phyloP scores from a whole-genome alignment of 306 rosid species.

The Nissolia schottii region DNA sequence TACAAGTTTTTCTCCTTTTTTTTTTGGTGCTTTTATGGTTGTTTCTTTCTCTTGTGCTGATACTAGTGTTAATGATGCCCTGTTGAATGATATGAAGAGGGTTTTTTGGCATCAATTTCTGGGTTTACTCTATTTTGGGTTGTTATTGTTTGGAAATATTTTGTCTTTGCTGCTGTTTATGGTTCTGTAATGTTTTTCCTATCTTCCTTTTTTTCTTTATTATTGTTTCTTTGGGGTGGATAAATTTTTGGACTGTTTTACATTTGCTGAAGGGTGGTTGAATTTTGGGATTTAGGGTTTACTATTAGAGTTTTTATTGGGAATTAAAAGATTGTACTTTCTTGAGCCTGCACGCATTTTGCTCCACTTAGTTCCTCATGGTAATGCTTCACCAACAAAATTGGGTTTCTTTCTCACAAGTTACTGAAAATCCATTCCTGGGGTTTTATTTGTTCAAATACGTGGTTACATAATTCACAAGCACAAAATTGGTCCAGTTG shows the following conservation, averaged over 20 bases:
- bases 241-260: background rate
- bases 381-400: background rate
- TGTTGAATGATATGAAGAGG: background rate
- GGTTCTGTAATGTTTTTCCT: background rate
- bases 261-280: background rate
- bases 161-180: background rate
- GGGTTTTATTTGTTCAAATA: background rate
- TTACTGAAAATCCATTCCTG: background rate
- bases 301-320: background rate
- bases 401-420: background rate
- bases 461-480: background rate
- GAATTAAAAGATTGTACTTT: background rate
- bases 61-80: background rate
- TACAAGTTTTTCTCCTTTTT: slow-evolving; percentile 1
- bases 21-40: background rate
- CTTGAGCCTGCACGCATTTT: background rate
- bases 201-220: no score
- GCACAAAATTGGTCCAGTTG: background rate
- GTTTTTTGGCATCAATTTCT: background rate
- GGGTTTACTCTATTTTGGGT: background rate
- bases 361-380: background rate
- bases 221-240: background rate
- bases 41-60: background rate
- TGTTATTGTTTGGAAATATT: background rate
- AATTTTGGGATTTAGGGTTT: background rate